phyloP scores from a whole-genome alignment of 768 basidiomycete genomes.

The Amanita rubescens region DNA sequence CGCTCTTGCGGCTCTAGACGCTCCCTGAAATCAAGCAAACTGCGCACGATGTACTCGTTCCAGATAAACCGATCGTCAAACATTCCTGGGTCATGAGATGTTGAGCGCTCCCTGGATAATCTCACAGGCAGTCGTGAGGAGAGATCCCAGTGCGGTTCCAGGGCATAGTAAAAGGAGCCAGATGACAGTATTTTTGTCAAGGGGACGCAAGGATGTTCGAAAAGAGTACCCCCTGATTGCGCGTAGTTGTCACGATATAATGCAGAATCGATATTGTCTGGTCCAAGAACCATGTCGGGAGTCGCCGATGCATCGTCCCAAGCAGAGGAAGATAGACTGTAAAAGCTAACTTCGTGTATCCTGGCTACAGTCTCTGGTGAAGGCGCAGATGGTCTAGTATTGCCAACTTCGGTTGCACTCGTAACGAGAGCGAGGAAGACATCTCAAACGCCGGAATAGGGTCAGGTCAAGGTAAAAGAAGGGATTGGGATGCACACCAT shows the following conservation, averaged over 20 bases:
- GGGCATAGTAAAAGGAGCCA: conserved; percentile 90
- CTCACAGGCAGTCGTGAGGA: conserved; percentile 76
- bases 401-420: conserved; percentile 68
- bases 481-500: conserved; percentile 39
- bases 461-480: neutral
- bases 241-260: conserved; percentile 42
- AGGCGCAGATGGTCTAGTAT: conserved; percentile 51
- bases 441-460: conserved; percentile 35
- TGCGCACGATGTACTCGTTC: conserved; percentile 88
- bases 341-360: conserved; percentile 88
- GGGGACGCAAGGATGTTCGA: conserved; percentile 87
- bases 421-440: conserved; percentile 82
- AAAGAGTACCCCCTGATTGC: conserved; percentile 41
- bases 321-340: conserved; percentile 70
- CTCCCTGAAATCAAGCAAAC: conserved; percentile 83
- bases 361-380: conserved; percentile 65
- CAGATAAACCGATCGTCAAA: conserved; percentile 89
- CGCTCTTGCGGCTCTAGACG: conserved; percentile 64
- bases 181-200: conserved; percentile 87
- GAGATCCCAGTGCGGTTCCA: conserved; percentile 81
- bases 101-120: conserved; percentile 41
- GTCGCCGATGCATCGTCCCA: conserved; percentile 73
- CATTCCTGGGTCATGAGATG: conserved; percentile 41
- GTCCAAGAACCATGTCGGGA: conserved; percentile 46
- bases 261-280: conserved; percentile 46